These are phyloP conservation scores for Hypoxylon sp. DNA, from an alignment of 2,329 filamentous ascomycete species.

Conservation along the genomic window DNA sequence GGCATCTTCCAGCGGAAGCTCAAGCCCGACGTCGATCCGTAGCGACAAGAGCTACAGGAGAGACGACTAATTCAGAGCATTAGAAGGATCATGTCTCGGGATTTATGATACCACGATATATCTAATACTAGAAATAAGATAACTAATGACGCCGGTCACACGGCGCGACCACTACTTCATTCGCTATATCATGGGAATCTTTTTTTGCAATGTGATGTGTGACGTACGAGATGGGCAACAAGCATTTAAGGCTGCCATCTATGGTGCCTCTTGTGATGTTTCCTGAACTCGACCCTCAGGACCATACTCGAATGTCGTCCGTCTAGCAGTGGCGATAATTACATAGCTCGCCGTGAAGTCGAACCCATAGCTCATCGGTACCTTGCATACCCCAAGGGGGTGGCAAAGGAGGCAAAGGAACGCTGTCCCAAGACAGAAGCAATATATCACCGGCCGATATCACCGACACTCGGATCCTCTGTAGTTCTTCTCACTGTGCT, in stretches of 20 bases:
- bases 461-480: neutral
- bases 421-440: neutral
- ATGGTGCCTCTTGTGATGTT: too few species aligned
- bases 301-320: too few species aligned
- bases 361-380: neutral
- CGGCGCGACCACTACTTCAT: constrained; percentile 7
- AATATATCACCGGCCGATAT: neutral
- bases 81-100: constrained; percentile 15
- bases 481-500: too few species aligned
- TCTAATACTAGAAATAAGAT: constrained; percentile 28
- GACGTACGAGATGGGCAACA: too few species aligned
- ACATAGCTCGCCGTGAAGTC: neutral
- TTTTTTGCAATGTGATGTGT: neutral
- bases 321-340: neutral
- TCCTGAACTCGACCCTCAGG: too few species aligned
- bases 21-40: constrained; percentile 23
- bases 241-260: too few species aligned
- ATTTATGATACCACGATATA: constrained; percentile 36
- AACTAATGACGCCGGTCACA: neutral
- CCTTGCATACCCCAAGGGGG: neutral
- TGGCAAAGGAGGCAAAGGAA: neutral
- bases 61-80: constrained; percentile 22
- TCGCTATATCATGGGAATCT: neutral
- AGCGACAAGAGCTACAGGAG: constrained; percentile 31
- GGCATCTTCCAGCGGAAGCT: constrained; percentile 28